Evolutionary conservation across 139 green algal species (phyloP).

Genomic region (Picochlorum sp.): DNA sequence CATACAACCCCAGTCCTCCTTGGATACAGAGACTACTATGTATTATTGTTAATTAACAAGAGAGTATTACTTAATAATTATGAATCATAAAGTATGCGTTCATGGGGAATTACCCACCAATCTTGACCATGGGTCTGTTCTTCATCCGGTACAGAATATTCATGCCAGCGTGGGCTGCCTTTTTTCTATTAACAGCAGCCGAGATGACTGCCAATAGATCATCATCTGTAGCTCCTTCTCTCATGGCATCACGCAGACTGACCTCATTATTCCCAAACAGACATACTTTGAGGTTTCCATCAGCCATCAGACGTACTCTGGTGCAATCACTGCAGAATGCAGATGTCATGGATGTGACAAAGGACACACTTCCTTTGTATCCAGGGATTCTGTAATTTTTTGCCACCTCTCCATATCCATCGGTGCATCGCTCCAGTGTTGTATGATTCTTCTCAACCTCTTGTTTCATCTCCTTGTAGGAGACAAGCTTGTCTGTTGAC

Average conservation of each 20-base stretch:
- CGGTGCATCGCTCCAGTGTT: conserved; percentile 8
- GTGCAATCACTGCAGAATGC: conserved; percentile 94
- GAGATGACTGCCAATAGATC: conserved; percentile 75
- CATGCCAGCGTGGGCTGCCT: conserved; percentile 89
- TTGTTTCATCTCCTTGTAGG: conserved; percentile 58
- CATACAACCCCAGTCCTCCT: too few relatives aligned
- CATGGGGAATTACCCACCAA: conserved; percentile 66
- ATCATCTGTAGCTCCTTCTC: conserved; percentile 67
- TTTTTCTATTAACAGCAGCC: conserved; percentile 82
- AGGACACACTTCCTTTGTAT: conserved; percentile 74
- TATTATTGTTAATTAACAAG: too few relatives aligned
- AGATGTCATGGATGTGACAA: conserved; percentile 95
- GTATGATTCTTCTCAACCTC: conserved; percentile 1
- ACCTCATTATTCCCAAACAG: conserved; percentile 93
- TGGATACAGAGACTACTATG: too few relatives aligned
- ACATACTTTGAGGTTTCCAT: conserved; percentile 95
- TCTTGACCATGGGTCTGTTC: conserved; percentile 95
- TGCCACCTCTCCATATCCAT: conserved; percentile 74
- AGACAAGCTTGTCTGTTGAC: conserved; percentile 74
- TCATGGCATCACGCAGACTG: conserved; percentile 81
- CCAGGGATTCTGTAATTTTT: conserved; percentile 88
- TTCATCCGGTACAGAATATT: conserved; percentile 62
- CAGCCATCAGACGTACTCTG: conserved; percentile 84
- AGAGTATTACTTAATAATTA: too few relatives aligned
- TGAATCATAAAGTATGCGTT: too few relatives aligned